Evolutionary conservation across 495 filamentous ascomycete species (phyloP).

Genomic region (Podospora pseudocomata): DNA sequence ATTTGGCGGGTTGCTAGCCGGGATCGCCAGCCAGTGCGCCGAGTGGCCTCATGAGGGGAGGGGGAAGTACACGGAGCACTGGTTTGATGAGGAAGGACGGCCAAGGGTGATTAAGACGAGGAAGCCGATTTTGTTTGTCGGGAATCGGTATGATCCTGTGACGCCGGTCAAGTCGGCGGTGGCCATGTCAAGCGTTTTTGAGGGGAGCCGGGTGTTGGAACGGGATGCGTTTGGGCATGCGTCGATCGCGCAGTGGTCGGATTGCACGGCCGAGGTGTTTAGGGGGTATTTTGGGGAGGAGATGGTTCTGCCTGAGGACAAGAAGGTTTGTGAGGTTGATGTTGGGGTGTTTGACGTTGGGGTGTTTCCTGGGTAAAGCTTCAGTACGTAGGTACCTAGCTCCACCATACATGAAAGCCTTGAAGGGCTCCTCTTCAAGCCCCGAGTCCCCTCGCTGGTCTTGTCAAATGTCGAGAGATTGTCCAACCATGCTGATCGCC

Average conservation of each 20-base stretch:
- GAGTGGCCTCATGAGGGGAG: conserved; percentile 46
- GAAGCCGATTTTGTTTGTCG: conserved; percentile 42
- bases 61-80: conserved; percentile 41
- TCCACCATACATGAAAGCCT: too few relatives aligned
- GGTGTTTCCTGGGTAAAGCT: background rate
- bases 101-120: conserved; percentile 37
- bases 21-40: conserved; percentile 31
- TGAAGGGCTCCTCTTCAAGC: too few relatives aligned
- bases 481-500: background rate
- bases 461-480: background rate
- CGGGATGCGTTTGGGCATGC: conserved; percentile 11
- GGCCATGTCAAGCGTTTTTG: conserved; percentile 49
- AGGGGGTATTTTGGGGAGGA: conserved; percentile 12
- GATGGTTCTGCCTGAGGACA: conserved; percentile 3
- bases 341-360: background rate
- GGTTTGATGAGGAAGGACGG: conserved; percentile 11
- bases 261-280: conserved; percentile 2
- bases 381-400: too few relatives aligned
- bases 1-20: conserved; percentile 14
- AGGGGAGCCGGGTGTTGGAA: conserved; percentile 50
- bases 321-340: conserved; percentile 13
- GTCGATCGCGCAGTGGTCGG: conserved; percentile 8
- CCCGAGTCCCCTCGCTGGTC: background rate
- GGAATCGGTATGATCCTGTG: conserved; percentile 41
- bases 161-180: conserved; percentile 47